These are phyloP conservation scores for Pseudoscleropodium purum DNA, from an alignment of 225 moss, liverwort and hornwort species.

Conservation along the genomic window DNA sequence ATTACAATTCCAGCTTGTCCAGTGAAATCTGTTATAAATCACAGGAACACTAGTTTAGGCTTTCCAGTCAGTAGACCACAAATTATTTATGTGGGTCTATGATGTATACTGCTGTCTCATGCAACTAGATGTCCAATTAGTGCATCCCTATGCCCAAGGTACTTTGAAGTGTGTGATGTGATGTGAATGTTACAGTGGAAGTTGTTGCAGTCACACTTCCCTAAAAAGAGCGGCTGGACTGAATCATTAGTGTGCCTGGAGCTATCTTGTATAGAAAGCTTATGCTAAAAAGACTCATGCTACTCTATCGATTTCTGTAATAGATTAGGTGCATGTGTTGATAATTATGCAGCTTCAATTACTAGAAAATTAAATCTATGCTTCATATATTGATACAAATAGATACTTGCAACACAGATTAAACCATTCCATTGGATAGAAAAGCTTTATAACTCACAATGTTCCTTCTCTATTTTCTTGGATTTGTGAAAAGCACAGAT, in stretches of 20 bases:
- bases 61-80: background rate
- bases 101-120: background rate
- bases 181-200: background rate
- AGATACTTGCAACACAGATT: background rate
- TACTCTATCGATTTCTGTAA: background rate
- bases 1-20: background rate
- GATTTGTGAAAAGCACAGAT: background rate
- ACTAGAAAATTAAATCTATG: background rate
- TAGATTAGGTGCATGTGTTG: background rate
- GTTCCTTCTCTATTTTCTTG: background rate
- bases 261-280: background rate
- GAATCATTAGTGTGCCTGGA: background rate
- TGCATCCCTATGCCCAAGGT: background rate
- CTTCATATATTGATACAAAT: background rate
- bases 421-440: background rate
- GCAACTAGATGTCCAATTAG: background rate
- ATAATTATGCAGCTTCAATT: no score
- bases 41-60: background rate
- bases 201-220: background rate
- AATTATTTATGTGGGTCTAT: conserved; percentile 6
- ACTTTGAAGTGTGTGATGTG: background rate
- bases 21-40: background rate
- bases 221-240: background rate
- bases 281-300: background rate
- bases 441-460: fast-evolving